phyloP scores from a whole-genome alignment of 805 yeast genomes.

The Candida maris region DNA sequence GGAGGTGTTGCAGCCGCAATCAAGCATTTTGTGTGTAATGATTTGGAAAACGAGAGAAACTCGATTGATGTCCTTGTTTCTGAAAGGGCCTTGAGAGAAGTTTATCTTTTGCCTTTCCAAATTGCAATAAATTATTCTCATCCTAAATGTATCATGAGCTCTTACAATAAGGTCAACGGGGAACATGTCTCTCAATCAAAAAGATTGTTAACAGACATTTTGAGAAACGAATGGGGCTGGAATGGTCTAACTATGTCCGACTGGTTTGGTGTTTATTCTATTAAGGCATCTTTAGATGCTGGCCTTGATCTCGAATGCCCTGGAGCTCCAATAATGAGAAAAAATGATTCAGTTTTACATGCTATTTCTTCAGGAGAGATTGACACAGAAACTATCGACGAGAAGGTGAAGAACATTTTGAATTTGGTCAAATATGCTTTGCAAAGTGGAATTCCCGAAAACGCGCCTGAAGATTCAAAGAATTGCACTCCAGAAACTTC shows the following conservation, averaged over 20 bases:
- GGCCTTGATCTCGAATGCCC: slow-evolving; percentile 71
- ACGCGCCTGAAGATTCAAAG: slow-evolving; percentile 34
- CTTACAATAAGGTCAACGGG: slow-evolving; percentile 63
- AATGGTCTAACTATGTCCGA: slow-evolving; percentile 59
- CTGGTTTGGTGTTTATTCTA: slow-evolving; percentile 60
- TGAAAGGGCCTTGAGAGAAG: slow-evolving; percentile 62
- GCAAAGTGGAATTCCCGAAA: slow-evolving; percentile 41
- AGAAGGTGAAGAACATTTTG: slow-evolving; percentile 47
- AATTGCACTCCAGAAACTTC: slow-evolving; percentile 50
- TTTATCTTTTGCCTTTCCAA: slow-evolving; percentile 63
- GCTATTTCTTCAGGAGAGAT: slow-evolving; percentile 43
- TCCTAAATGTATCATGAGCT: slow-evolving; percentile 59
- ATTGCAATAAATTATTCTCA: slow-evolving; percentile 51
- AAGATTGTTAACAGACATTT: slow-evolving; percentile 41
- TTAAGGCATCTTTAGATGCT: slow-evolving; percentile 44
- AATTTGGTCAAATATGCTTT: slow-evolving; percentile 43
- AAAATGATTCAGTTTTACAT: slow-evolving; percentile 38
- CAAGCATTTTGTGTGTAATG: slow-evolving; percentile 64
- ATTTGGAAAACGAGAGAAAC: slow-evolving; percentile 54
- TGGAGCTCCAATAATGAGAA: slow-evolving; percentile 51
- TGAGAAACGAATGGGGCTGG: slow-evolving; percentile 57
- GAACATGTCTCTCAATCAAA: slow-evolving; percentile 52
- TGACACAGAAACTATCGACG: slow-evolving; percentile 40
- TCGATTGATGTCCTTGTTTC: slow-evolving; percentile 48
- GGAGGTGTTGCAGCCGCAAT: slow-evolving; percentile 52